Evolutionary conservation across 2,329 filamentous ascomycete genomes (phyloP), one percentile per base, ranked within the genome.

Genomic region (Cadophora gregata): DNA sequence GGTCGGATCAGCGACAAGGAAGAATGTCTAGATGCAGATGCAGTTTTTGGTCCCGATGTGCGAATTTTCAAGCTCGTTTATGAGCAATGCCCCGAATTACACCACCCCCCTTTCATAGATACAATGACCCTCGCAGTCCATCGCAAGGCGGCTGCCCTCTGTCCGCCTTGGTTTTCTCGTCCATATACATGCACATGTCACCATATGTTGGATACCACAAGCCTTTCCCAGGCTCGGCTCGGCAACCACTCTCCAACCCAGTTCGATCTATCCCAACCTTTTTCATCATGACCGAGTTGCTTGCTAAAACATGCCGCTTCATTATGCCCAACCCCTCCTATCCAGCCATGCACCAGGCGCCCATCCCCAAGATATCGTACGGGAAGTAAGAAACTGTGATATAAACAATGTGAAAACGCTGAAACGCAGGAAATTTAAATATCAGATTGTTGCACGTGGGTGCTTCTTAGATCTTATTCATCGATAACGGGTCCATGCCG

Each of bases 381-480:
- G 33, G 56, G 50, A 55, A 48, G 8, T 5, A 33, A 58, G 27
- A 62, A 64, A 56, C 59, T 31, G 66, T 67, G 67, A 38, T 68
- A 64, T n/a, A 68, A 59, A 71, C 38, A 67, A 38, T 48, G 70
- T 58, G 65, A 66, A 70, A 71, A 70, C 68, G 69, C 71, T 71
- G 50, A 71, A 72, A 58, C 50, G 67, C 71, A 55, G 64, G 66
- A 50, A 65, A 63, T 48, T 31, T 63, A 62, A 51, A 67, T 33
- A 36, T 38, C 61, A 59, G 25, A 58, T 27, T 29, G 51, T 48
- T 24, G 42, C n/a, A 42, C 59, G 45, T 62, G 51, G 61, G 38
- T 38, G 55, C 45, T 38, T 48, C 62, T 73, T 61, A 77, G 50
- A 74, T 72, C 64, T 77, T 76, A 58, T 76, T 75, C 71, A 76